These are phyloP conservation scores for Aureobasidium subglaciale DNA, from an alignment of 2,329 filamentous ascomycete genomes.

Conservation along the genomic window DNA sequence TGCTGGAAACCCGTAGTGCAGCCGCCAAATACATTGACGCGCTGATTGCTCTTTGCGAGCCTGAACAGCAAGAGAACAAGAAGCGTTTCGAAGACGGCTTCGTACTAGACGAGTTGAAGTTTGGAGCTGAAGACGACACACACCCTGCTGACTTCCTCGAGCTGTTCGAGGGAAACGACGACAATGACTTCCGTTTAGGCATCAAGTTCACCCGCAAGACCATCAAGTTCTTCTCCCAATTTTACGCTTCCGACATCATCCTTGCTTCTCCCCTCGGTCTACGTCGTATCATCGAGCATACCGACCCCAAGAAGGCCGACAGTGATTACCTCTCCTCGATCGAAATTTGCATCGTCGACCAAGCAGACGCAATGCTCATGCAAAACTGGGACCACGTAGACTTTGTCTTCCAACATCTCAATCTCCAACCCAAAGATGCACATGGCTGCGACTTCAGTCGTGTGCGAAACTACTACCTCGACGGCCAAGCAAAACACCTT, in stretches of 20 bases:
- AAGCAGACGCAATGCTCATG: conserved; percentile 89
- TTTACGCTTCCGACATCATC: conserved; percentile 95
- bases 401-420: conserved; percentile 85
- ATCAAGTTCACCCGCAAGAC: conserved; percentile 96
- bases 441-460: conserved; percentile 92
- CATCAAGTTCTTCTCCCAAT: conserved; percentile 87
- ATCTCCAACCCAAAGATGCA: conserved; percentile 78
- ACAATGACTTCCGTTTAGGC: conserved; percentile 95
- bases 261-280: conserved; percentile 84
- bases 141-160: conserved; percentile 83
- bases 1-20: conserved; percentile 81
- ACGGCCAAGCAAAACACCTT: conserved; percentile 70
- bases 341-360: conserved; percentile 82
- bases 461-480: conserved; percentile 87
- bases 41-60: conserved; percentile 67
- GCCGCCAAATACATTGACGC: conserved; percentile 71
- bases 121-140: conserved; percentile 52
- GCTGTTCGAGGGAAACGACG: conserved; percentile 88
- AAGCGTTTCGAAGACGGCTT: conserved; percentile 87
- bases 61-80: conserved; percentile 90
- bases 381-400: conserved; percentile 98
- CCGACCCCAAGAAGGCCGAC: conserved; percentile 64
- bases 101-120: conserved; percentile 59
- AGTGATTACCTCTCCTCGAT: conserved; percentile 91
- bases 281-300: conserved; percentile 79